Base-by-base conservation (phyloP, 2,329 filamentous ascomycete genomes). In the Verticillium klebahnii region DNA sequence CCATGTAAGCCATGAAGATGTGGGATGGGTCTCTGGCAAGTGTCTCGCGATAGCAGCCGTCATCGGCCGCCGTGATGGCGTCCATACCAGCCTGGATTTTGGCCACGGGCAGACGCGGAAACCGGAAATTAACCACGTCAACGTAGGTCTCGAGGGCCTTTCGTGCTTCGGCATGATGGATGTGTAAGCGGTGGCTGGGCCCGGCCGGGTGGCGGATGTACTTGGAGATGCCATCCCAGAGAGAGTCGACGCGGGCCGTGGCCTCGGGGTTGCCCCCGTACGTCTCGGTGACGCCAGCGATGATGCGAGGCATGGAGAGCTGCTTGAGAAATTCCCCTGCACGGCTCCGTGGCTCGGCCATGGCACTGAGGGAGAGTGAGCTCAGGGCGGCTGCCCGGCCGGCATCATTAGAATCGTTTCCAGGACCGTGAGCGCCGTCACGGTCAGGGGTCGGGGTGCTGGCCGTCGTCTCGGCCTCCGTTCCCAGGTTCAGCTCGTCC, bases 1-100 rank as follows among this genome's bases (percentile, higher is more conserved):
- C 60, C 36, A 61, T 55, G 36, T 65, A 65, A 5, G 63, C 61
- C 63, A 65, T 65, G 57, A 65, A 65, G 19, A 65, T 60, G 55
- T 60, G 59, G 2, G 63, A 50, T 25, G 63, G 63, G 36, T 63
- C 55, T 7, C 32, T 58, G n/a, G n/a, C 11, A 14, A 60, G 40
- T 1, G 54, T 34, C 12, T 58, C 31, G 32, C 23, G 37, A 31
- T 63, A 65, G 11, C 6, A 50, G n/a, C 54, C 61, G 5, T 58
- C 54, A 14, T 32, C 40, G 29, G 39, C 17, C 3, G 57, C 59
- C 1, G 63, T 55, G 36, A 65, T 63, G 12, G 57, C 61, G 2
- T 62, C 60, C 34, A 65, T 58, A 3, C 63, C 63, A 19, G 61
- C 59, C 52, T 31, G 60, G 23, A 65, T 61, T 17, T 65, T 65